Evolutionary conservation across 768 basidiomycete genomes (phyloP).

Genomic region (Collybia mongolica): DNA sequence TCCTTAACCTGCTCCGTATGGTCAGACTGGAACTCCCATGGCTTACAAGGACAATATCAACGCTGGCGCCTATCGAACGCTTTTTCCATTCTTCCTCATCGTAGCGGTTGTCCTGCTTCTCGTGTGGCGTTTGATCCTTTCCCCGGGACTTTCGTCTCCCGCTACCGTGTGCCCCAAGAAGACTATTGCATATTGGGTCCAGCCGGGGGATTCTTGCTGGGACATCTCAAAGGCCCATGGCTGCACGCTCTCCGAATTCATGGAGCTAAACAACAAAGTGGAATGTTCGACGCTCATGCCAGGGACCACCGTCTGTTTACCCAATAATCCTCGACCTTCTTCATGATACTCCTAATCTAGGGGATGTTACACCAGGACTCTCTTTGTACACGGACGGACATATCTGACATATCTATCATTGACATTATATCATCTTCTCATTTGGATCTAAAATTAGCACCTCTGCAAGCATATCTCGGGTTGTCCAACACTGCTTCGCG

Average conservation of each 20-base stretch:
- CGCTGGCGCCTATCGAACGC: slow-evolving; percentile 51
- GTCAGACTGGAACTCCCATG: slow-evolving; percentile 19
- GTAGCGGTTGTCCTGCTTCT: slow-evolving; percentile 62
- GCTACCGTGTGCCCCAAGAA: slow-evolving; percentile 36
- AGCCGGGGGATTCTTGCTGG: slow-evolving; percentile 69
- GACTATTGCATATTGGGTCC: slow-evolving; percentile 44
- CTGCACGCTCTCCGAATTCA: slow-evolving; percentile 50
- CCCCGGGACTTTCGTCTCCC: slow-evolving; percentile 35
- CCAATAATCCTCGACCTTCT: slow-evolving; percentile 17
- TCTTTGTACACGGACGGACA: no score
- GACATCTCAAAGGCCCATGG: slow-evolving; percentile 50
- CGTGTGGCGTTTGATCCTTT: slow-evolving; percentile 58
- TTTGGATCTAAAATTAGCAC: no score
- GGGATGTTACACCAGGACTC: no score
- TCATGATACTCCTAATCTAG: no score
- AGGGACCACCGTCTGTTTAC: slow-evolving; percentile 60
- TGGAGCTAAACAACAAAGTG: slow-evolving; percentile 49
- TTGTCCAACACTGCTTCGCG: no score
- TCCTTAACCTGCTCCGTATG: background rate
- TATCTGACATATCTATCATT: no score
- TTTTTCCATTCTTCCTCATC: slow-evolving; percentile 74
- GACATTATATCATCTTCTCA: no score
- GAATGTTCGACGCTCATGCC: slow-evolving; percentile 59
- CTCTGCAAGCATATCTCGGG: no score
- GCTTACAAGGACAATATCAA: slow-evolving; percentile 31